These are phyloP conservation scores for Cercospora sp. DNA, from an alignment of 2,329 filamentous ascomycete species.

Conservation along the genomic window DNA sequence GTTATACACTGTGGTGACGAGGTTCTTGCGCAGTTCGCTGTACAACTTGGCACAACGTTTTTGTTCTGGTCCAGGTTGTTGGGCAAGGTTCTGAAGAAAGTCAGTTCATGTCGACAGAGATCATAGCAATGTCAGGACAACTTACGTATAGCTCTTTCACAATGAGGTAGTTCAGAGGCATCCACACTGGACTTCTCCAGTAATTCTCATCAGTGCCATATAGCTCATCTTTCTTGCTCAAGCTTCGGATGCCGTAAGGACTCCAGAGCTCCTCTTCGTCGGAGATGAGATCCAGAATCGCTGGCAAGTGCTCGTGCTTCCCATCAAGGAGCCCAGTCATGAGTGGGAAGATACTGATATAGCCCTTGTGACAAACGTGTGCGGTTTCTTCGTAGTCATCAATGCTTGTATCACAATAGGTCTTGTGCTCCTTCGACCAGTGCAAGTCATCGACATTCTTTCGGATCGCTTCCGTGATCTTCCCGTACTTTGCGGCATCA, in stretches of 20 bases:
- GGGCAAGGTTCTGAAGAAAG: conserved; percentile 60
- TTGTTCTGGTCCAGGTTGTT: conserved; percentile 64
- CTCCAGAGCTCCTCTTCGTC: conserved; percentile 89
- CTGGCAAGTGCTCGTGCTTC: conserved; percentile 71
- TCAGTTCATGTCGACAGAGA: conserved; percentile 13
- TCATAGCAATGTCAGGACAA: conserved; percentile 26
- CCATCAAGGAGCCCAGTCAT: conserved; percentile 75
- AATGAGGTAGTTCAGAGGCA: conserved; percentile 92
- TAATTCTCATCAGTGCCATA: conserved; percentile 96
- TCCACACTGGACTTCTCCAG: conserved; percentile 93
- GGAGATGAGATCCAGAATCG: conserved; percentile 72
- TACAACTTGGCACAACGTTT: conserved; percentile 72
- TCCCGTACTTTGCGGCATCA: conserved; percentile 70
- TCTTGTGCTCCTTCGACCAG: conserved; percentile 77
- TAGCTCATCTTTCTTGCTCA: conserved; percentile 78
- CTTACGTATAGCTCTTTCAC: conserved; percentile 75
- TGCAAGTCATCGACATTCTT: conserved; percentile 90
- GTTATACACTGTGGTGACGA: conserved; percentile 84
- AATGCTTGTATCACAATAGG: conserved; percentile 92
- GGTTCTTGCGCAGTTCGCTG: conserved; percentile 72
- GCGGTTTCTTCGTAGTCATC: conserved; percentile 90
- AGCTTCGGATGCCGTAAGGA: conserved; percentile 79
- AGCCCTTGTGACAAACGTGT: conserved; percentile 94
- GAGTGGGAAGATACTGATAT: conserved; percentile 92
- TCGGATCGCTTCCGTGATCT: conserved; percentile 73